Evolutionary conservation across 106 monocot genomes (phyloP).

Genomic region (Posidonia australis): DNA sequence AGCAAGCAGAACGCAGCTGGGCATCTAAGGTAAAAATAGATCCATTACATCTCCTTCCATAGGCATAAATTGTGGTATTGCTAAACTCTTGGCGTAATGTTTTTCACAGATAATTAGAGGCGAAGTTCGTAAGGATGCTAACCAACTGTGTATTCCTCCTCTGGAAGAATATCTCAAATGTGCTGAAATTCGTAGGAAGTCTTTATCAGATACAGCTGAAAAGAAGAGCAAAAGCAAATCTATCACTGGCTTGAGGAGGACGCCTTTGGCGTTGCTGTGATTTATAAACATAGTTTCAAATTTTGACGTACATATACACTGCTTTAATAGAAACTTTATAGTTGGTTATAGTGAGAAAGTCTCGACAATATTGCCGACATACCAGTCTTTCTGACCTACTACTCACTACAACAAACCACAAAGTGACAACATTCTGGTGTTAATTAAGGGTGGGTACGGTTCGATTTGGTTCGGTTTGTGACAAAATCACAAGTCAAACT

Average conservation of each 20-base stretch:
- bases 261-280: constrained; percentile 4
- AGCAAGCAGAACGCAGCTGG: constrained; percentile 95
- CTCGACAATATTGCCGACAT: too few relatives aligned
- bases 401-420: too few relatives aligned
- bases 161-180: constrained; percentile 68
- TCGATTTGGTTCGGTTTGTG: too few relatives aligned
- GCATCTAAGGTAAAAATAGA: constrained; percentile 53
- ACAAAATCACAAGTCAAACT: too few relatives aligned
- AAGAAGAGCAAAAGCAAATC: constrained; percentile 8
- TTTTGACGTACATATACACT: too few relatives aligned
- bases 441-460: too few relatives aligned
- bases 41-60: not conserved
- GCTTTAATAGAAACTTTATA: too few relatives aligned
- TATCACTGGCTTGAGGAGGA: constrained; percentile 5
- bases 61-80: not conserved
- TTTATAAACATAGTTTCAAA: not conserved
- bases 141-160: constrained; percentile 39
- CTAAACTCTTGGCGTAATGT: not conserved
- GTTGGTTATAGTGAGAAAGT: too few relatives aligned
- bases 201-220: constrained; percentile 15
- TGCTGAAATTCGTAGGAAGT: constrained; percentile 44
- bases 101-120: constrained; percentile 59
- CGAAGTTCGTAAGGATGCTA: constrained; percentile 26
- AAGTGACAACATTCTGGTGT: too few relatives aligned
- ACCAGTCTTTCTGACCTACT: too few relatives aligned